phyloP scores from a whole-genome alignment of 371 early-diverging fungal species.

The Mortierella polycephala region DNA sequence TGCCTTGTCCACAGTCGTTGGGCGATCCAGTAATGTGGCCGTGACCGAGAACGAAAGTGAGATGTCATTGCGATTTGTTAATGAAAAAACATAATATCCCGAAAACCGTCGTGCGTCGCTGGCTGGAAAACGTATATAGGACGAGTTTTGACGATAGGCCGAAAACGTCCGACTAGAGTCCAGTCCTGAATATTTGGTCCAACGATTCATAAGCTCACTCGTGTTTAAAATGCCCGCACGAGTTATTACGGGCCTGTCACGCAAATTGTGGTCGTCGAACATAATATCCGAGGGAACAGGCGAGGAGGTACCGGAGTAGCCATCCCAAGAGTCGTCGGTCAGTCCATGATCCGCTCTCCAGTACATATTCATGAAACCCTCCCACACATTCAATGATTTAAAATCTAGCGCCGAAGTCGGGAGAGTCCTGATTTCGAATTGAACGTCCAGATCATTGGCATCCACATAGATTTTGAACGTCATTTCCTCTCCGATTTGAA shows the following conservation, averaged over 20 bases:
- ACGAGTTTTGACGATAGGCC: slow-evolving; percentile 11
- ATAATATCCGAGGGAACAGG: slow-evolving; percentile 14
- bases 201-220: slow-evolving; percentile 45
- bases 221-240: slow-evolving; percentile 22
- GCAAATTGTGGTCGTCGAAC: not conserved
- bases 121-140: slow-evolving; percentile 38
- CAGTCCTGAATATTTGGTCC: slow-evolving; percentile 41
- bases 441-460: slow-evolving; percentile 25
- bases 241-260: slow-evolving; percentile 25
- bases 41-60: slow-evolving; percentile 29
- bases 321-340: slow-evolving; percentile 37
- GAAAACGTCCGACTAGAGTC: slow-evolving; percentile 21
- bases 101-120: slow-evolving; percentile 43
- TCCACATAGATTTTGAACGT: slow-evolving; percentile 46
- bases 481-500: slow-evolving; percentile 29
- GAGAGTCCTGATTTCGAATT: slow-evolving; percentile 39
- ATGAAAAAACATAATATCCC: slow-evolving; percentile 51
- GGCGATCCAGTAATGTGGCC: slow-evolving; percentile 32
- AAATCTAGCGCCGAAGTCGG: slow-evolving; percentile 35
- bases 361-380: slow-evolving; percentile 55
- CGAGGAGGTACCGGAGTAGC: slow-evolving; percentile 1
- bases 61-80: slow-evolving; percentile 33
- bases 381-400: slow-evolving; percentile 51
- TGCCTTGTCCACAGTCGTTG: slow-evolving; percentile 16
- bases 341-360: slow-evolving; percentile 50